A percentile compares a stretch with the other conserved stretches of the same genome.
Evolutionary conservation across 805 yeast species (phyloP).

Genomic region (Pichia heedii): DNA sequence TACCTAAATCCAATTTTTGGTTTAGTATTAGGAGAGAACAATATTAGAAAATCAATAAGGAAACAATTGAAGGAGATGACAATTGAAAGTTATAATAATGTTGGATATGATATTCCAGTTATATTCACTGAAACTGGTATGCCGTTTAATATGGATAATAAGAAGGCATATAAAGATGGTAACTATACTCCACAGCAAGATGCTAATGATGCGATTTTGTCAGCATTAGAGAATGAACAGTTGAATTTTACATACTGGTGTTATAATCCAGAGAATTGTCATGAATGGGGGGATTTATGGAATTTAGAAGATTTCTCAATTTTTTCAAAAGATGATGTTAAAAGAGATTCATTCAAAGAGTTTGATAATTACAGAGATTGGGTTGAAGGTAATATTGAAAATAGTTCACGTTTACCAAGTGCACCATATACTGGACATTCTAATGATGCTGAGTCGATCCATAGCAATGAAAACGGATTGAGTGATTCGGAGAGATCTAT

Average conservation of each 20-base stretch:
- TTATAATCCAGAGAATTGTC: slow-evolving; percentile 63
- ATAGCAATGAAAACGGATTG: not conserved
- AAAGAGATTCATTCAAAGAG: not conserved
- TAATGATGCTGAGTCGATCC: not conserved
- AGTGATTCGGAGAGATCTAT: not conserved
- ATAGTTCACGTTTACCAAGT: no score
- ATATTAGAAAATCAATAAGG: slow-evolving; percentile 63
- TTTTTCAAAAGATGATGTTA: slow-evolving; percentile 59
- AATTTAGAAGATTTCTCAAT: slow-evolving; percentile 90
- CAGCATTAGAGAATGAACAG: slow-evolving; percentile 67
- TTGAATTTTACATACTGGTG: slow-evolving; percentile 82
- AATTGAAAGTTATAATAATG: slow-evolving; percentile 47
- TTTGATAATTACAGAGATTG: slow-evolving; percentile 9
- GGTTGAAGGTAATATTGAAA: slow-evolving; percentile 7
- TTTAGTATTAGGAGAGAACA: slow-evolving; percentile 72
- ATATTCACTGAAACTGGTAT: slow-evolving; percentile 93
- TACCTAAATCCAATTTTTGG: slow-evolving; percentile 67
- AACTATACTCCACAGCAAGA: slow-evolving; percentile 64
- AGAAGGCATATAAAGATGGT: slow-evolving; percentile 57
- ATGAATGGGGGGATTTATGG: slow-evolving; percentile 87
- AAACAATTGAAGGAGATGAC: slow-evolving; percentile 61
- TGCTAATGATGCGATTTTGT: slow-evolving; percentile 76
- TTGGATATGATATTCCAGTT: slow-evolving; percentile 63
- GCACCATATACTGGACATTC: not conserved
- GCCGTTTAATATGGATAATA: slow-evolving; percentile 92